Evolutionary conservation across 805 yeast genomes (phyloP).

Genomic region (Kazachstania bromeliacearum): DNA sequence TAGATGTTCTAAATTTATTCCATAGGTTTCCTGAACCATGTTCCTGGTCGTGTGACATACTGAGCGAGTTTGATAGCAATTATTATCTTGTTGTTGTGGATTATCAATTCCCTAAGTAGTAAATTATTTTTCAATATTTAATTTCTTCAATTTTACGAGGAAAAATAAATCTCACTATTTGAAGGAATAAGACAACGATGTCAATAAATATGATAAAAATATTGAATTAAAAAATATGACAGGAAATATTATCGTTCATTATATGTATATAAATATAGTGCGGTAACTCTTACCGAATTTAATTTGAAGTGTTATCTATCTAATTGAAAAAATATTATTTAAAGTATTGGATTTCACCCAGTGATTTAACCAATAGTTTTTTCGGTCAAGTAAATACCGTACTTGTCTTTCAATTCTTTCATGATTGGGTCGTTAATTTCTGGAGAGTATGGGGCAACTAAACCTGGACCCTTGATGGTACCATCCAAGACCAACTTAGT

Average conservation of each 20-base stretch:
- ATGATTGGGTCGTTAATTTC: conserved; percentile 86
- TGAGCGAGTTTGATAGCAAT: background rate
- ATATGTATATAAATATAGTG: background rate
- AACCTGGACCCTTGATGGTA: conserved; percentile 65
- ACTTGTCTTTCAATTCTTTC: conserved; percentile 82
- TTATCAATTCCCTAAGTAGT: no score
- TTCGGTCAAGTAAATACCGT: conserved; percentile 80
- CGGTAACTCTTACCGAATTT: no score
- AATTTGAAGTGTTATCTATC: no score
- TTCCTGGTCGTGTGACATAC: background rate
- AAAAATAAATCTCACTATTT: no score
- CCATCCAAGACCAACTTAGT: conserved; percentile 78
- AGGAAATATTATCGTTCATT: no score
- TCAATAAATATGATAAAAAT: background rate
- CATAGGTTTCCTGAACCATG: conserved; percentile 21
- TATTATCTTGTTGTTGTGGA: background rate
- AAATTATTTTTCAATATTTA: no score
- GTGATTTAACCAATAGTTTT: conserved; percentile 49
- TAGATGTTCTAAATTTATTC: conserved; percentile 26
- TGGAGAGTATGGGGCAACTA: conserved; percentile 87
- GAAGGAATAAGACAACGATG: background rate
- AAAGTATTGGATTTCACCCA: no score
- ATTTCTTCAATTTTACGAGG: no score
- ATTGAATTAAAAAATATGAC: background rate
- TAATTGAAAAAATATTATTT: no score